phyloP scores from a whole-genome alignment of 495 filamentous ascomycete species.

The Penicillium macrosclerotiorum region DNA sequence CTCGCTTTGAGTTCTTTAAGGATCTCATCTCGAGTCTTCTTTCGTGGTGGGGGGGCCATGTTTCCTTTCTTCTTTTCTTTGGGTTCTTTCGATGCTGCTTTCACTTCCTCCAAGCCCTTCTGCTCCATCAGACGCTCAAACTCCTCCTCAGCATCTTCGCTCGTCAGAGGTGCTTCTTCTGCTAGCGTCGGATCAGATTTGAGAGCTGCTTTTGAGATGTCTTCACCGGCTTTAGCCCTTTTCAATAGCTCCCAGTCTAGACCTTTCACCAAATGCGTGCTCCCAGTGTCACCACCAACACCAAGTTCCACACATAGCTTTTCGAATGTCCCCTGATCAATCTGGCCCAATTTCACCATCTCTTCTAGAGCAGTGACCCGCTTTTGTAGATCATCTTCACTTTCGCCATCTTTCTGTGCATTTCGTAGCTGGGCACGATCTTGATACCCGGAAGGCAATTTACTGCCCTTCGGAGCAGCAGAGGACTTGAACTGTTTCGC shows the following conservation, averaged over 20 bases:
- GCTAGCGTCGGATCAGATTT: conserved; percentile 14
- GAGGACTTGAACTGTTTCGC: conserved; percentile 72
- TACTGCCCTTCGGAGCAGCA: conserved; percentile 80
- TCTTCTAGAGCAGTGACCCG: conserved; percentile 79
- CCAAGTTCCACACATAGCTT: conserved; percentile 66
- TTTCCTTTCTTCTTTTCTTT: conserved; percentile 73
- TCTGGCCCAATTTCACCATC: conserved; percentile 76
- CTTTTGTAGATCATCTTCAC: conserved; percentile 49
- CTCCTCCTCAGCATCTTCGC: conserved; percentile 66
- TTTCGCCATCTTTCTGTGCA: conserved; percentile 31
- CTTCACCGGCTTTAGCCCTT: conserved; percentile 69
- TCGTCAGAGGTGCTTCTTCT: conserved; percentile 5
- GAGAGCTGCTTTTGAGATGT: conserved; percentile 44
- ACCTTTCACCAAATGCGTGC: conserved; percentile 87
- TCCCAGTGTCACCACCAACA: conserved; percentile 74
- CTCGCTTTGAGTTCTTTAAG: conserved; percentile 76
- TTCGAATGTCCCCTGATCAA: conserved; percentile 72
- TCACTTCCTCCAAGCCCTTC: conserved; percentile 56
- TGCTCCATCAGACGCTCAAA: conserved; percentile 69
- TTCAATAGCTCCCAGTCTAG: conserved; percentile 81
- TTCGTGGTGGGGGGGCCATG: conserved; percentile 64
- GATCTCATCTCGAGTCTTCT: conserved; percentile 79
- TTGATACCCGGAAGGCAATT: conserved; percentile 73
- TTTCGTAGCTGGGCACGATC: conserved; percentile 67
- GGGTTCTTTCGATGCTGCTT: conserved; percentile 42